A percentile compares a stretch with the other conserved stretches of the same genome.
Conservation (phyloP, 345 rosid species). For the Syzygium aqueum region DNA sequence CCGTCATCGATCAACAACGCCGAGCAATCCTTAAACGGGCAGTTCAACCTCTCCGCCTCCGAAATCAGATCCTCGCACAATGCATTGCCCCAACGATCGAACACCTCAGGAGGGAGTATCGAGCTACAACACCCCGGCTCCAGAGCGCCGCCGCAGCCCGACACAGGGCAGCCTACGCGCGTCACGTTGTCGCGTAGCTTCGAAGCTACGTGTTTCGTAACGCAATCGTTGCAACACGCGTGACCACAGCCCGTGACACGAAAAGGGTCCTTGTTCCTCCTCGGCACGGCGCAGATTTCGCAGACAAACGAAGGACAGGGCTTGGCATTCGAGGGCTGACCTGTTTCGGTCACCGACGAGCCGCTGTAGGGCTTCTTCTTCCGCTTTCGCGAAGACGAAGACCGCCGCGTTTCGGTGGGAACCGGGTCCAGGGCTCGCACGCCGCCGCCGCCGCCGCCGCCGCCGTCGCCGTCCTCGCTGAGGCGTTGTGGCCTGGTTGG, state of each 20-base stretch:
- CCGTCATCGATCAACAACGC: conserved; percentile 30
- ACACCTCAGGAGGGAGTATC: conserved; percentile 34
- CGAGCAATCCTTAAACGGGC: conserved; percentile 50
- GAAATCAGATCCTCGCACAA: conserved; percentile 36
- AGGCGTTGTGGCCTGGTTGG: not conserved
- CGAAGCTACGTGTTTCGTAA: conserved; percentile 33
- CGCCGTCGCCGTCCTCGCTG: not conserved
- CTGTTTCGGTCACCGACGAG: not conserved
- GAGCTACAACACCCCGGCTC: conserved; percentile 29
- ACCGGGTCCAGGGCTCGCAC: not conserved
- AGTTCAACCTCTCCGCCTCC: conserved; percentile 23
- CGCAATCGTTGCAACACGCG: conserved; percentile 36
- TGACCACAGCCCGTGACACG: conserved; percentile 40
- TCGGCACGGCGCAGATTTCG: conserved; percentile 41
- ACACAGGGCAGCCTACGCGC: conserved; percentile 21
- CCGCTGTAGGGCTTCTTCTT: not conserved
- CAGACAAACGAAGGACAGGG: conserved; percentile 19
- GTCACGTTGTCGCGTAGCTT: conserved; percentile 29
- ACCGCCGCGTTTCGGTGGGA: not conserved
- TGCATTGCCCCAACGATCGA: conserved; percentile 37
- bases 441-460: not conserved
- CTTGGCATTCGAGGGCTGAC: not conserved
- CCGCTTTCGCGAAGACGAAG: not conserved
- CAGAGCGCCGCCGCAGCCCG: conserved; percentile 19
- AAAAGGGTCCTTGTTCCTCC: conserved; percentile 14